These are phyloP conservation scores for Pleurotus salmoneostramineus DNA, from an alignment of 768 basidiomycete species.

Conservation along the genomic window DNA sequence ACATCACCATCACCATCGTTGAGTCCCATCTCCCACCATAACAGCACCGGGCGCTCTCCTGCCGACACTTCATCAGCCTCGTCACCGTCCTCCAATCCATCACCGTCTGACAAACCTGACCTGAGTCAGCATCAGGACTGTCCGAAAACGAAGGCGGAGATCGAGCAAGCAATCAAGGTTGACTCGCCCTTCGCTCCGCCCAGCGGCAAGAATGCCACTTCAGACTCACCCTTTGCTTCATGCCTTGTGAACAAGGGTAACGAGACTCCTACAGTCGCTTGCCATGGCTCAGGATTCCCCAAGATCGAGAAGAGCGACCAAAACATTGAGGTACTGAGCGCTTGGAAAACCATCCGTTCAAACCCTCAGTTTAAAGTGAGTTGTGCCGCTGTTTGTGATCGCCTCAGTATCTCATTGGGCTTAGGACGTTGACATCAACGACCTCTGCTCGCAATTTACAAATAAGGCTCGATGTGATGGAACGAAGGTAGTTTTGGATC, in stretches of 20 bases:
- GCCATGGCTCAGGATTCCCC: constrained; percentile 66
- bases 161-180: constrained; percentile 49
- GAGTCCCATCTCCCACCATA: constrained; percentile 55
- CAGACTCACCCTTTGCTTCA: constrained; percentile 34
- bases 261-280: constrained; percentile 59
- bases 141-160: constrained; percentile 53
- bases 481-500: constrained; percentile 74
- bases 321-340: constrained; percentile 74
- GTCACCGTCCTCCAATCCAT: constrained; percentile 29
- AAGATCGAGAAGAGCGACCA: constrained; percentile 64
- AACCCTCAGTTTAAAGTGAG: constrained; percentile 75
- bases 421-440: constrained; percentile 75
- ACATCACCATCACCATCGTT: constrained; percentile 36
- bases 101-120: constrained; percentile 33
- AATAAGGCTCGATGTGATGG: constrained; percentile 83
- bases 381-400: constrained; percentile 13
- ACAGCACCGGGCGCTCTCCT: constrained; percentile 19
- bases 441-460: constrained; percentile 76
- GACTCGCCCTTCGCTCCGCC: constrained; percentile 48
- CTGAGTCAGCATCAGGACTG: constrained; percentile 31
- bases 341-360: constrained; percentile 74
- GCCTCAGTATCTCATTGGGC: constrained; percentile 2
- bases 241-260: constrained; percentile 21
- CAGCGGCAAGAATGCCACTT: constrained; percentile 12
- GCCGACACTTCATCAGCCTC: constrained; percentile 15